phyloP scores from a whole-genome alignment of 768 basidiomycete genomes.

The Chalciporus chontae region DNA sequence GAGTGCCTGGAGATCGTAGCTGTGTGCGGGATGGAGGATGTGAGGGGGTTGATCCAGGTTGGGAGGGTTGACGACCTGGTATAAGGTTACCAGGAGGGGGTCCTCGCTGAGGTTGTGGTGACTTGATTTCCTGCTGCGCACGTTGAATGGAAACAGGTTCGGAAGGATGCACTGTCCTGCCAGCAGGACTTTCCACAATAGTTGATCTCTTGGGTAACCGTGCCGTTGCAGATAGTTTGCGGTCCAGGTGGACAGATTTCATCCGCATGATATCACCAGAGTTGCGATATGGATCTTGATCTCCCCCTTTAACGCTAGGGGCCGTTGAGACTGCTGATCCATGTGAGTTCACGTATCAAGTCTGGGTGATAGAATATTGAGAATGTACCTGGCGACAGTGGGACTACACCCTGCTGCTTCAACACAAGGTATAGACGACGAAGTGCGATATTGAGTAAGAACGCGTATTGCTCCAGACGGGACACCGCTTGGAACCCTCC shows the following conservation, averaged over 20 bases:
- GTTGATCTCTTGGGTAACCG: constrained; percentile 91
- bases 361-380: constrained; percentile 3
- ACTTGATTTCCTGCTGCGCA: constrained; percentile 37
- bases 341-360: constrained; percentile 8
- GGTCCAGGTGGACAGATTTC: constrained; percentile 91
- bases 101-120: constrained; percentile 40
- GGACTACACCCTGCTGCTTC: constrained; percentile 87
- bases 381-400: constrained; percentile 67
- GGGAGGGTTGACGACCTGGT: constrained; percentile 34
- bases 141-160: constrained; percentile 51
- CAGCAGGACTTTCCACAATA: constrained; percentile 91
- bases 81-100: constrained; percentile 33
- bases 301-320: constrained; percentile 34
- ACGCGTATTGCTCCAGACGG: constrained; percentile 95
- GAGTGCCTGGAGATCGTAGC: constrained; percentile 36
- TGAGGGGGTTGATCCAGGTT: constrained; percentile 28
- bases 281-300: constrained; percentile 79
- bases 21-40: constrained; percentile 36
- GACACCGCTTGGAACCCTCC: constrained; percentile 89
- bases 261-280: constrained; percentile 90
- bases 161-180: constrained; percentile 75
- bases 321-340: constrained; percentile 28
- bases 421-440: constrained; percentile 83
- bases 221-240: constrained; percentile 92
- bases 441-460: constrained; percentile 92